These are phyloP conservation scores for Erythrophleum fordii DNA, from an alignment of 306 rosid genomes.

Conservation along the genomic window DNA sequence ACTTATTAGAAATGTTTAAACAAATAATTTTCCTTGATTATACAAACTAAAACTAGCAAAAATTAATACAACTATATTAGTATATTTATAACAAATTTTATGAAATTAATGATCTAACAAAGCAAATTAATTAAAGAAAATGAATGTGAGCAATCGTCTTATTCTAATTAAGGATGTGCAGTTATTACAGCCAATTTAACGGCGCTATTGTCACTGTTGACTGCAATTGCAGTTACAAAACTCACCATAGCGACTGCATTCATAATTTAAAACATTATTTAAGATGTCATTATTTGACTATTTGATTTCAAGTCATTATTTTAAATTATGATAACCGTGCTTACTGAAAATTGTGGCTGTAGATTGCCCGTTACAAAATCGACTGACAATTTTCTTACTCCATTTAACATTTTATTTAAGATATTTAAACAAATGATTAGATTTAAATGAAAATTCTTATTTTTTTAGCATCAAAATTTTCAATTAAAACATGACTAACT, in stretches of 20 bases:
- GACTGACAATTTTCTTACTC: neutral
- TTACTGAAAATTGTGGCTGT: neutral
- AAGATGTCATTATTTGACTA: neutral
- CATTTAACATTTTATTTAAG: neutral
- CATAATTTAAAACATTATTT: neutral
- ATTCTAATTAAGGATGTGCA: neutral
- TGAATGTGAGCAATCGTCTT: neutral
- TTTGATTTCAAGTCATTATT: neutral
- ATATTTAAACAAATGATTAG: too few relatives aligned
- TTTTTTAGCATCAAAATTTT: too few relatives aligned
- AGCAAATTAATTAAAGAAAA: neutral
- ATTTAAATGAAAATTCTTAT: too few relatives aligned
- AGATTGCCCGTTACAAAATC: neutral
- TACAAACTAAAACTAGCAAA: too few relatives aligned
- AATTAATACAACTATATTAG: too few relatives aligned
- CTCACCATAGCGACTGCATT: too few relatives aligned
- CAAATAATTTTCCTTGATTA: too few relatives aligned
- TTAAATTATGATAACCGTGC: neutral
- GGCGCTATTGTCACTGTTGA: neutral
- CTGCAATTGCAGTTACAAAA: neutral
- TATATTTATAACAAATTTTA: too few relatives aligned
- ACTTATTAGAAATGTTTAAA: too few relatives aligned
- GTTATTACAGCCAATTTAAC: neutral
- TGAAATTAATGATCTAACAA: too few relatives aligned
- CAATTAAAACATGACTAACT: too few relatives aligned